These are phyloP conservation scores for Monosporozyma servazzii DNA, from an alignment of 805 yeast genomes.

Conservation along the genomic window DNA sequence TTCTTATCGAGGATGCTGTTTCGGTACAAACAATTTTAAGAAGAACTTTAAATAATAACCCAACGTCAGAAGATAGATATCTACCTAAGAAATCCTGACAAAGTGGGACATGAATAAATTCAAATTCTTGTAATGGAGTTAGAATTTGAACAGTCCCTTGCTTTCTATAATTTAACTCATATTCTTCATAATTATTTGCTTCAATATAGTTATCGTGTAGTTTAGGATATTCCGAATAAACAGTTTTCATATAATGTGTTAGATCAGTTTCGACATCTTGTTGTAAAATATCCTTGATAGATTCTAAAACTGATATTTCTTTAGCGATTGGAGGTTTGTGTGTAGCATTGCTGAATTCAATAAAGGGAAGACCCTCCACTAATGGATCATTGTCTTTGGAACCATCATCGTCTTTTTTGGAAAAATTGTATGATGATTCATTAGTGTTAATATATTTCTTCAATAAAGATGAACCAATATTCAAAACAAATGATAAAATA, in stretches of 20 bases:
- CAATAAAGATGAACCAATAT: background rate
- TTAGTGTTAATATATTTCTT: background rate
- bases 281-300: background rate
- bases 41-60: conserved; percentile 3
- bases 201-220: conserved; percentile 1
- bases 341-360: background rate
- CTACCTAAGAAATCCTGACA: conserved; percentile 5
- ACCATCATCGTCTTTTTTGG: background rate
- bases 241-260: conserved; percentile 1
- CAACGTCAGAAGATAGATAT: conserved; percentile 1
- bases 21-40: conserved; percentile 4
- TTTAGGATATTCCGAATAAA: conserved; percentile 2
- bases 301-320: background rate
- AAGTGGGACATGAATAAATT: conserved; percentile 9
- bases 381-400: background rate
- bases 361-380: conserved; percentile 1
- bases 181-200: background rate
- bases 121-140: conserved; percentile 7
- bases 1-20: conserved; percentile 4
- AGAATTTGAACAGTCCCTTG: background rate
- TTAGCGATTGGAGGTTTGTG: background rate
- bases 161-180: background rate
- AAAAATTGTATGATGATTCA: background rate
- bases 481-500: conserved; percentile 2
- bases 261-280: conserved; percentile 2